Conservation (phyloP, 495 filamentous ascomycete species). For the Annulohypoxylon moriforme region DNA sequence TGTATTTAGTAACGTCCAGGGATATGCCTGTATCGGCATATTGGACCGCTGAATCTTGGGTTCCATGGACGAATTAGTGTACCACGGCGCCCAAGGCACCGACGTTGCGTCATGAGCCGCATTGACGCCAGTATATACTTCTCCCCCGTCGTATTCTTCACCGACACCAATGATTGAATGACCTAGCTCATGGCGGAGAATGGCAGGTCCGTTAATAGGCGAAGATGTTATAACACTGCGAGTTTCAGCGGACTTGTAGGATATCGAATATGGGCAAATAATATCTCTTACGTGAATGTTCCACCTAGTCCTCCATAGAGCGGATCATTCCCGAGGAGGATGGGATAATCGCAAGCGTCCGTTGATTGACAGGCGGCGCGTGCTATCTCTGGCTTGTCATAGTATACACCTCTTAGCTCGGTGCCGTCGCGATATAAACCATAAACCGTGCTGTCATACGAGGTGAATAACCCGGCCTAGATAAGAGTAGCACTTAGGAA, state of each 20-base stretch:
- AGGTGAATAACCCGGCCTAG: background rate
- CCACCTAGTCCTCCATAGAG: conserved; percentile 44
- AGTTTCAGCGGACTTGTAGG: conserved; percentile 5
- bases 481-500: background rate
- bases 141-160: conserved; percentile 43
- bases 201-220: conserved; percentile 39
- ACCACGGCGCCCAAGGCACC: conserved; percentile 45
- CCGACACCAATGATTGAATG: conserved; percentile 45
- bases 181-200: conserved; percentile 46
- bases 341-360: conserved; percentile 44
- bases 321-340: conserved; percentile 44
- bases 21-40: conserved; percentile 46
- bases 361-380: conserved; percentile 44
- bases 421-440: conserved; percentile 44
- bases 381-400: conserved; percentile 43
- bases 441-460: conserved; percentile 39
- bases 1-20: conserved; percentile 45
- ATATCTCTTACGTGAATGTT: conserved; percentile 35
- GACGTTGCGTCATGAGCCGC: conserved; percentile 23
- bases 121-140: conserved; percentile 38
- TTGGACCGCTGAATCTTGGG: conserved; percentile 39
- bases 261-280: background rate
- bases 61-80: conserved; percentile 30
- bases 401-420: conserved; percentile 44
- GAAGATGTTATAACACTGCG: conserved; percentile 38